Base-by-base conservation (phyloP, 805 yeast species). In the Cyberlindnera japonica region DNA sequence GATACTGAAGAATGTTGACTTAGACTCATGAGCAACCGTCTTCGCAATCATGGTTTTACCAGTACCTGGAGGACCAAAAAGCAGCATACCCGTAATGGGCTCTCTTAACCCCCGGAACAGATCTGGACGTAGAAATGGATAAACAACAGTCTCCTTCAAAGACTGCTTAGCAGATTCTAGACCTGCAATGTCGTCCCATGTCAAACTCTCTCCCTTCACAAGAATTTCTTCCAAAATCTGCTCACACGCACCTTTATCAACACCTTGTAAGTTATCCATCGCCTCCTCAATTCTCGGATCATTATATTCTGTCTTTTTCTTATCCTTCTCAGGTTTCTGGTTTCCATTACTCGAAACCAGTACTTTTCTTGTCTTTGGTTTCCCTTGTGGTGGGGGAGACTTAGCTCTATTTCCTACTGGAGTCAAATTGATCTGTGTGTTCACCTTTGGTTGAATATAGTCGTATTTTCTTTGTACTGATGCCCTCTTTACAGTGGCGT, bases 41-140 rank as follows among this genome's bases (percentile, higher is more conserved):
- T 96, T 72, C 0, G 97, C 97, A 50, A 91, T 73, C 98, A 91
- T 90, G 1, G 97, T 90, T 58, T 93, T 91, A 41, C 98, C 98
- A 0, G 98, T 91, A n/a, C 99, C 99, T 0, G 98, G 97, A 3
- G 99, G 98, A 0, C 99, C 99, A 67, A 89, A 91, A 30, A 91
- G 64, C 16, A 91, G 69, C 95, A 93, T 88, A n/a, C 98, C 98
- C 43, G 95, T 68, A 0, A 95, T 90, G 0, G 98, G 98, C 64
- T 90, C 97, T 51, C 97, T 71, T 38, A 91, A 66, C 0, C 97
- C 98, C 44, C 78, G 75, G 59, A 91, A 93, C 42, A 91, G 69
- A 63, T 91, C 98, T 0, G 98, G 99, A 37, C 98, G 72, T 49
- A 93, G 64, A 57, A 91, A 90, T 18, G 99, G 99, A 59, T 90